Evolutionary conservation across 2,329 filamentous ascomycete genomes (phyloP).

Genomic region (Penicillium corylophilum): DNA sequence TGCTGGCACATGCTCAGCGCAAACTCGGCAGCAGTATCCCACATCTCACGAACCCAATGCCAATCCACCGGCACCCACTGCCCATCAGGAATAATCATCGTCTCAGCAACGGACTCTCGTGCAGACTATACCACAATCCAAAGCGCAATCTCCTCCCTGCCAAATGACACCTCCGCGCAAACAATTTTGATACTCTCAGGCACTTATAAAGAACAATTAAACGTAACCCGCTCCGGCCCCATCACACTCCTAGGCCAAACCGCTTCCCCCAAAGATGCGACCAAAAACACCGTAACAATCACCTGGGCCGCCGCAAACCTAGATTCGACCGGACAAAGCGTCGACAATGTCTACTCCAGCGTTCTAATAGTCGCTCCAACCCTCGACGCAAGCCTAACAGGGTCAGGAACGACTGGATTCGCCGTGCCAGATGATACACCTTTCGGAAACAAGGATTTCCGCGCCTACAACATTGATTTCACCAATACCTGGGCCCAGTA

Average conservation of each 20-base stretch:
- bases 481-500: constrained; percentile 58
- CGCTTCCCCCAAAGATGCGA: constrained; percentile 46
- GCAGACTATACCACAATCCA: constrained; percentile 45
- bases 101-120: constrained; percentile 22
- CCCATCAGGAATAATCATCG: constrained; percentile 29
- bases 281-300: constrained; percentile 55
- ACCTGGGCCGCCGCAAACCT: constrained; percentile 59
- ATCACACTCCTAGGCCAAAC: constrained; percentile 63
- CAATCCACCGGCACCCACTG: constrained; percentile 27
- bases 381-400: constrained; percentile 61
- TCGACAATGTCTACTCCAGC: constrained; percentile 63
- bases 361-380: constrained; percentile 64
- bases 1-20: constrained; percentile 6
- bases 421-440: constrained; percentile 61
- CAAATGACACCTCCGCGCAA: constrained; percentile 46
- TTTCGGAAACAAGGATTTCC: constrained; percentile 63
- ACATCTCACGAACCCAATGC: constrained; percentile 16
- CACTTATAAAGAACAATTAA: constrained; percentile 63
- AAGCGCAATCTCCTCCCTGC: constrained; percentile 49
- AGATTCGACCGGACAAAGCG: constrained; percentile 34
- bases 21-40: constrained; percentile 1
- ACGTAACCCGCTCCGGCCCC: constrained; percentile 62
- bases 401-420: constrained; percentile 61
- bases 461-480: constrained; percentile 67
- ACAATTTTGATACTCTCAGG: constrained; percentile 62